Percentiles rank a stretch among this genome's conserved stretches.
phyloP scores from a whole-genome alignment of 2,329 filamentous ascomycete genomes.

The Apiospora malaysiana region DNA sequence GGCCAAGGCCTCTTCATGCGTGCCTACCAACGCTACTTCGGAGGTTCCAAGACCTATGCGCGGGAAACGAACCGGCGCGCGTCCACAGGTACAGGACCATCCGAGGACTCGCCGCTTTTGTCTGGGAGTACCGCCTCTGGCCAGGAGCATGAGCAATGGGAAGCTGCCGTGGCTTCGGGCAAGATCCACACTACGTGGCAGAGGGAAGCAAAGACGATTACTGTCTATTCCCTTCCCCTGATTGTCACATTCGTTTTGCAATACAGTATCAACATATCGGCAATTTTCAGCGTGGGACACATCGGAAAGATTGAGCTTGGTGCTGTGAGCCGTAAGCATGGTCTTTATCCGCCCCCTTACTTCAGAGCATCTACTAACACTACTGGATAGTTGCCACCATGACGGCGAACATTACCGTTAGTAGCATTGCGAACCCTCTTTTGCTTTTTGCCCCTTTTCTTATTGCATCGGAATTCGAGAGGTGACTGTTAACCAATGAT shows the following conservation, averaged over 20 bases:
- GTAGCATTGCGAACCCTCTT: background rate
- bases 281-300: conserved; percentile 78
- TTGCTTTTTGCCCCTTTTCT: background rate
- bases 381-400: conserved; percentile 65
- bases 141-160: conserved; percentile 73
- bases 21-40: conserved; percentile 54
- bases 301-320: conserved; percentile 74
- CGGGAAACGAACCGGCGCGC: conserved; percentile 47
- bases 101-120: conserved; percentile 46
- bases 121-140: conserved; percentile 51
- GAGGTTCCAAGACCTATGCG: conserved; percentile 56
- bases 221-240: conserved; percentile 72
- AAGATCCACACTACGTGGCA: conserved; percentile 90
- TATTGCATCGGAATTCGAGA: too few relatives aligned
- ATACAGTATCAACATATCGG: conserved; percentile 83
- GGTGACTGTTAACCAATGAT: background rate
- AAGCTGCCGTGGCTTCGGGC: conserved; percentile 81
- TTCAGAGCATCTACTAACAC: conserved; percentile 26
- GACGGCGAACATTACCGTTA: conserved; percentile 74
- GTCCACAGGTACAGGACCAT: conserved; percentile 43
- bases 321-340: conserved; percentile 59
- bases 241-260: conserved; percentile 79
- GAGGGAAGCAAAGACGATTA: conserved; percentile 83
- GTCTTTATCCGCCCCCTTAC: background rate
- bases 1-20: conserved; percentile 45